Evolutionary conservation across 768 basidiomycete species (phyloP), one percentile per base, ranked within the genome.

Genomic region (Kwoniella newhampshirensis): DNA sequence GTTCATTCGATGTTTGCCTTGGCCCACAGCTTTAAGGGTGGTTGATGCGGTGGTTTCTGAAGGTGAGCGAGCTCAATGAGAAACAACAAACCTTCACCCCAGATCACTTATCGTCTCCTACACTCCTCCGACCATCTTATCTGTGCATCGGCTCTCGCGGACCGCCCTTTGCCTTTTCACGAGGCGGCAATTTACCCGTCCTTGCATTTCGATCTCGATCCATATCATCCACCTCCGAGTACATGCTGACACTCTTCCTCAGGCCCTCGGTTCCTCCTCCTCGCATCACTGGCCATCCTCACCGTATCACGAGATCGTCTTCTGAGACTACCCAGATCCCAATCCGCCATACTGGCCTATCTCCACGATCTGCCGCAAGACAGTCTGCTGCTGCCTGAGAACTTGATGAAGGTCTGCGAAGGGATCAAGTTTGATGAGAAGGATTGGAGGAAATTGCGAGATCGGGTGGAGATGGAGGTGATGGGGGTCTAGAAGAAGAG

Each of bases 11-110:
- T 61, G 59, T 57, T 52, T 73, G 13, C 71, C 71, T 27, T 73
- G 71, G 71, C 71, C 71, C 6, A 73, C 71, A 0, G 60, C 67
- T 13, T 39, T 73, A 28, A 51, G 71, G 23, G 63, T 70, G 2
- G 64, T 70, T 15, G 71, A 73, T 51, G 68, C 64, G 17, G 64
- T 73, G 7, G 66, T 73, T 12, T 60, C 66, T 2, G 71, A 73
- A 47, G 71, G 71, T 70, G 36, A 61, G 63, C 51, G 25, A 27
- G 1, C n/a, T n/a, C n/a, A n/a, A n/a, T n/a, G n/a, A n/a, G n/a
- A n/a, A n/a, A n/a, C n/a, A n/a, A n/a, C n/a, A n/a, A n/a, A n/a
- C n/a, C n/a, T n/a, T n/a, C n/a, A n/a, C n/a, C n/a, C n/a, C n/a
- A n/a, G n/a, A n/a, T n/a, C n/a, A n/a, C n/a, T n/a, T n/a, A n/a